Percentiles rank a stretch among this genome's conserved stretches.
These are phyloP conservation scores for Russula earlei DNA, from an alignment of 768 basidiomycete genomes.

Conservation along the genomic window DNA sequence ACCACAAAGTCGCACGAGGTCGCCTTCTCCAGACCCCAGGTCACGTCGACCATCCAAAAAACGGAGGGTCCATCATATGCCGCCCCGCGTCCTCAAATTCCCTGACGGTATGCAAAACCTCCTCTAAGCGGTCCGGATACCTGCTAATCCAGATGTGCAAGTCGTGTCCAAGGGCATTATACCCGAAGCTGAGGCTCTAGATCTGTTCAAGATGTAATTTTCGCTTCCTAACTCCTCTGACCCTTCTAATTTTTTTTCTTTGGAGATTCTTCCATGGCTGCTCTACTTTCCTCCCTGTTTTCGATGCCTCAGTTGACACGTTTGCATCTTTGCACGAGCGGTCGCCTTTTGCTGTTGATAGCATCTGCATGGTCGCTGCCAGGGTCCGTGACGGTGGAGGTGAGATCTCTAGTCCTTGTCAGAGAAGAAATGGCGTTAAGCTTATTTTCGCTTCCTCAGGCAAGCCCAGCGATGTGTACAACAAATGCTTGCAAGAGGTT, in stretches of 20 bases:
- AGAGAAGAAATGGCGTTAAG: conserved; percentile 12
- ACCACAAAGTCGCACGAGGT: conserved; percentile 63
- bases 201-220: conserved; percentile 75
- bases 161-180: conserved; percentile 82
- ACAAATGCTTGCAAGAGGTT: conserved; percentile 72
- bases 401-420: conserved; percentile 27
- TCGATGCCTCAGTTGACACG: conserved; percentile 74
- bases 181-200: conserved; percentile 72
- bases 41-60: conserved; percentile 61
- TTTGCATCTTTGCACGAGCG: conserved; percentile 79
- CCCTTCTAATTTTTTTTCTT: conserved; percentile 10
- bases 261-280: conserved; percentile 86
- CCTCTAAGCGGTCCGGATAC: not conserved
- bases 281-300: conserved; percentile 83
- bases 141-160: conserved; percentile 24
- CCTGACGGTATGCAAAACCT: conserved; percentile 53
- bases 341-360: conserved; percentile 88
- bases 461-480: conserved; percentile 63
- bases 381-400: conserved; percentile 87
- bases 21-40: conserved; percentile 57
- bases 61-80: conserved; percentile 59
- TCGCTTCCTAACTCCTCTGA: conserved; percentile 7
- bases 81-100: conserved; percentile 49
- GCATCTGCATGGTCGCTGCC: conserved; percentile 90
- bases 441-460: conserved; percentile 33